Conservation (phyloP, 1,284 basidiomycete genomes). For the Papiliotrema nemorosa region DNA sequence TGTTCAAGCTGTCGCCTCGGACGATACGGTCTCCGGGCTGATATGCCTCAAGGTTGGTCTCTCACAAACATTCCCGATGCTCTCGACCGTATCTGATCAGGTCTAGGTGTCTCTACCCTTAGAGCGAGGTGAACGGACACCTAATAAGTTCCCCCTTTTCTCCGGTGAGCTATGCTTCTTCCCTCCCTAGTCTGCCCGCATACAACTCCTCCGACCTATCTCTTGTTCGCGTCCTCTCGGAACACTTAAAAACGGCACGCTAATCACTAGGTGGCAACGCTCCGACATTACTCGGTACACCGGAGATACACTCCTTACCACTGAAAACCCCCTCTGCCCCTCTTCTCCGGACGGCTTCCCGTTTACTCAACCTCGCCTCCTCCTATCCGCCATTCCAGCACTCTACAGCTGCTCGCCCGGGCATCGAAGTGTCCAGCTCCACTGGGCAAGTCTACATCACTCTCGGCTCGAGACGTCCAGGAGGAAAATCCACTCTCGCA, state of each 20-base stretch:
- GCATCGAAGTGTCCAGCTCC: slow-evolving; percentile 31
- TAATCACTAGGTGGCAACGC: slow-evolving; percentile 15
- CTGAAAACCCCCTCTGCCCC: slow-evolving; percentile 10
- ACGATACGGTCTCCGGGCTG: slow-evolving; percentile 22
- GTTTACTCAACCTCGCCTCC: slow-evolving; percentile 23
- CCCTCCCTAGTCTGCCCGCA: no score
- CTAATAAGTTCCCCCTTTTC: slow-evolving; percentile 32
- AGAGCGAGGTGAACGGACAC: slow-evolving; percentile 17
- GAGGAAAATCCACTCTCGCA: background rate
- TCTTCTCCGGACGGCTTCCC: slow-evolving; percentile 16
- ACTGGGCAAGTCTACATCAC: slow-evolving; percentile 37
- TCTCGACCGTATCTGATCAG: no score
- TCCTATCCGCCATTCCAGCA: slow-evolving; percentile 22
- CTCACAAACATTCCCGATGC: no score
- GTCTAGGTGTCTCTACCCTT: slow-evolving; percentile 25
- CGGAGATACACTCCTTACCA: slow-evolving; percentile 34
- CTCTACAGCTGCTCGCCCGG: slow-evolving; percentile 12
- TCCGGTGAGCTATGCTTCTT: slow-evolving; percentile 16
- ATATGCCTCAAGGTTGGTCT: slow-evolving; percentile 44
- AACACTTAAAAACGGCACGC: no score
- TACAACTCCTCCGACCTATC: no score
- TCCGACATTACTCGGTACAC: slow-evolving; percentile 20
- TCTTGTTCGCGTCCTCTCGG: no score
- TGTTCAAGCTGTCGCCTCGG: slow-evolving; percentile 26
- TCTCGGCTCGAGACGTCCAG: no score